Evolutionary conservation across 2,329 filamentous ascomycete species (phyloP).

Genomic region (Aspergillus udagawae): DNA sequence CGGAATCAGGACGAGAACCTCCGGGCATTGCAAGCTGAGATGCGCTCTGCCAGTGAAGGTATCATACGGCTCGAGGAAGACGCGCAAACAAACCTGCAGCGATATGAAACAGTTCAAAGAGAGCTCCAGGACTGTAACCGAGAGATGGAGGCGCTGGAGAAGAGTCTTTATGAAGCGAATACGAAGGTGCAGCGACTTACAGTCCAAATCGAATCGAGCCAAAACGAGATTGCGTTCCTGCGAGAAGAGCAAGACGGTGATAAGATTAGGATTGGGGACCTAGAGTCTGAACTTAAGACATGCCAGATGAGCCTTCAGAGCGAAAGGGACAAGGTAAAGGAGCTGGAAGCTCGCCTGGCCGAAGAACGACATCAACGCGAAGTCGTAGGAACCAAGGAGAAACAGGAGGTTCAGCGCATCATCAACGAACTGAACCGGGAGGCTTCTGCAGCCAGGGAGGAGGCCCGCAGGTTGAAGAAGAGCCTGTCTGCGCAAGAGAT

Average conservation of each 20-base stretch:
- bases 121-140: conserved; percentile 79
- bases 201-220: conserved; percentile 87
- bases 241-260: conserved; percentile 95
- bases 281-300: conserved; percentile 77
- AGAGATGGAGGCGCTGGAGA: conserved; percentile 81
- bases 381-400: conserved; percentile 79
- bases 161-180: conserved; percentile 77
- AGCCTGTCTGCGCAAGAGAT: conserved; percentile 77
- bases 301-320: conserved; percentile 77
- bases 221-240: conserved; percentile 89
- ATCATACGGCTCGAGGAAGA: conserved; percentile 87
- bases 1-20: conserved; percentile 80
- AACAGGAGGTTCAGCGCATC: conserved; percentile 90
- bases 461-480: conserved; percentile 76
- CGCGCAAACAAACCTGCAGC: conserved; percentile 70
- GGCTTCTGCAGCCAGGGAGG: conserved; percentile 76
- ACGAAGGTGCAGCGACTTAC: conserved; percentile 82
- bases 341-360: conserved; percentile 69
- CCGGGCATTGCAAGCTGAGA: conserved; percentile 84
- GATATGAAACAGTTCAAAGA: conserved; percentile 76
- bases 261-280: conserved; percentile 95
- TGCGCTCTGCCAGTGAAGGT: conserved; percentile 85
- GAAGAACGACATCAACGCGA: conserved; percentile 84
- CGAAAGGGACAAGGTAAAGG: conserved; percentile 71
- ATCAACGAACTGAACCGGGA: conserved; percentile 91